phyloP scores from a whole-genome alignment of 169 alveolate species.

The Plasmodium vinckei region DNA sequence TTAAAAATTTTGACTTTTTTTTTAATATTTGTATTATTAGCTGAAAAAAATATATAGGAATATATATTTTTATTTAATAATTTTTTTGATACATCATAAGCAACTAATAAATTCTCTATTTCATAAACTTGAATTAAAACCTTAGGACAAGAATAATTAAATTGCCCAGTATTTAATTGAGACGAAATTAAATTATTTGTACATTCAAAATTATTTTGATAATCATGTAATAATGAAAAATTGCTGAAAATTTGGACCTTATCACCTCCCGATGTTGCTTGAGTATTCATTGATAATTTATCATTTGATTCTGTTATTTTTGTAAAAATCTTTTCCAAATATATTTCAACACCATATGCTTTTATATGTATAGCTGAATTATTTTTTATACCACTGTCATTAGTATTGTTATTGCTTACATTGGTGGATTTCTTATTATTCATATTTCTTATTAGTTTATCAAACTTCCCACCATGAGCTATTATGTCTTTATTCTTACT shows the following conservation, averaged over 20 bases:
- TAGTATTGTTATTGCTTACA: neutral
- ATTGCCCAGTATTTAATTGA: slow-evolving; percentile 5
- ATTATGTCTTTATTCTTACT: slow-evolving; percentile 64
- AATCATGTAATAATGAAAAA: slow-evolving; percentile 12
- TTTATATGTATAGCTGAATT: slow-evolving; percentile 17
- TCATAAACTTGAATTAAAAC: slow-evolving; percentile 53
- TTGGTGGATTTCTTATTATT: neutral
- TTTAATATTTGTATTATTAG: slow-evolving; percentile 45
- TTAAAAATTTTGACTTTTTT: slow-evolving; percentile 51
- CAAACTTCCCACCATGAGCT: slow-evolving; percentile 71
- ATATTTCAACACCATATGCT: slow-evolving; percentile 70
- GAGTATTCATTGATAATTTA: slow-evolving; percentile 35
- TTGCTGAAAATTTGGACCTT: slow-evolving; percentile 51
- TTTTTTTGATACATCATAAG: slow-evolving; percentile 66
- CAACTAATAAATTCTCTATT: slow-evolving; percentile 33
- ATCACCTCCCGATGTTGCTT: slow-evolving; percentile 14
- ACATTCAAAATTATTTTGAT: slow-evolving; percentile 51
- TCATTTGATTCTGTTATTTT: slow-evolving; percentile 51
- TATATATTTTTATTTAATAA: slow-evolving; percentile 52
- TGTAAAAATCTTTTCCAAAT: slow-evolving; percentile 46
- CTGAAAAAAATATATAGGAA: slow-evolving; percentile 46
- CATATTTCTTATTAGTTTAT: slow-evolving; percentile 35
- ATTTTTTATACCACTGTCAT: neutral
- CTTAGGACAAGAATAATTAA: slow-evolving; percentile 53
- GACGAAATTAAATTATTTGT: slow-evolving; percentile 28